Percentiles rank a stretch among this genome's conserved stretches.
Evolutionary conservation across 257 asterid species (phyloP).

Genomic region (Handroanthus guayacan): DNA sequence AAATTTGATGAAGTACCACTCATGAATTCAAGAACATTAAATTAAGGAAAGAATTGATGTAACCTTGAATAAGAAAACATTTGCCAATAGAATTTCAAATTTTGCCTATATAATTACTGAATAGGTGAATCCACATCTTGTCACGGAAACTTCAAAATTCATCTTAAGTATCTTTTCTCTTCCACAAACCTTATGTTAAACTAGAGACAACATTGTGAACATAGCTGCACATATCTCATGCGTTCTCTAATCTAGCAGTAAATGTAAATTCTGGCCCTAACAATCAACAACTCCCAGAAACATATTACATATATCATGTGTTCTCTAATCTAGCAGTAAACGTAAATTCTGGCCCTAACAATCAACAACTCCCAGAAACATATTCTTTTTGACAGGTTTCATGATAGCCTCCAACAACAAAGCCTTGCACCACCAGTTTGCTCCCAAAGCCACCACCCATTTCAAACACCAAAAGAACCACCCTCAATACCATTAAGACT

Average conservation of each 20-base stretch:
- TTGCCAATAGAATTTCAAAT: neutral
- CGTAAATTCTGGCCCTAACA: neutral
- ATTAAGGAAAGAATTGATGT: neutral
- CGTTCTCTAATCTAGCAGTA: neutral
- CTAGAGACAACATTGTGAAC: neutral
- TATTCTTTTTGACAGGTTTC: neutral
- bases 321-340: neutral
- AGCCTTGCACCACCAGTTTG: neutral
- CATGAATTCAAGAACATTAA: neutral
- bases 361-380: neutral
- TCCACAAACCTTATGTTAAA: neutral
- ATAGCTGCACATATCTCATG: neutral
- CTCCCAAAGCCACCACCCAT: neutral
- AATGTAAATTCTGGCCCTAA: neutral
- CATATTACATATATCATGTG: neutral
- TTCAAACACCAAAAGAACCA: neutral
- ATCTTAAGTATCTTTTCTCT: conserved; percentile 6
- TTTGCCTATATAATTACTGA: neutral
- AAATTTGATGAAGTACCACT: neutral
- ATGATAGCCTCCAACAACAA: neutral
- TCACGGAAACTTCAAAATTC: conserved; percentile 5
- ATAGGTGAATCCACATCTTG: neutral
- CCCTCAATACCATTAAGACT: neutral
- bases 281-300: neutral
- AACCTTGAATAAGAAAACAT: neutral